These are phyloP conservation scores for Carallia brachiata DNA, from an alignment of 345 rosid species.

Conservation along the genomic window DNA sequence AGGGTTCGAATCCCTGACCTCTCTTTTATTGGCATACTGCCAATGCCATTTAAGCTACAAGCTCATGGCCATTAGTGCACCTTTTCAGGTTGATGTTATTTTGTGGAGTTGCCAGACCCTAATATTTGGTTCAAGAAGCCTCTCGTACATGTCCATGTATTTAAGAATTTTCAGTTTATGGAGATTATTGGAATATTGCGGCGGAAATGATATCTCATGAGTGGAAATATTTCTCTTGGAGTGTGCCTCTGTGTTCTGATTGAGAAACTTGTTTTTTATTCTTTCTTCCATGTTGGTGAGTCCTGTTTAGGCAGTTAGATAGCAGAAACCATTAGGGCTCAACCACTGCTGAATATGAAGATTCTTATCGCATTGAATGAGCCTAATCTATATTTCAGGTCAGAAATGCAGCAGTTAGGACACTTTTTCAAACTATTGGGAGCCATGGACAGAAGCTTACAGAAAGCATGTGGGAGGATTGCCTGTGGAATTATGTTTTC, in stretches of 20 bases:
- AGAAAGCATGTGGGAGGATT: constrained; percentile 94
- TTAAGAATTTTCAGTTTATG: neutral
- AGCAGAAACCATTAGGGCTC: no score
- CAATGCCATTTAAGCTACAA: no score
- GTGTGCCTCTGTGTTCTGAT: neutral
- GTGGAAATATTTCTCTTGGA: neutral
- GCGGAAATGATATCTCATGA: neutral
- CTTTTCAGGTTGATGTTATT: neutral
- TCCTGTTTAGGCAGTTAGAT: no score
- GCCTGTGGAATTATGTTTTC: constrained; percentile 94
- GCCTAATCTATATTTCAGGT: constrained; percentile 47
- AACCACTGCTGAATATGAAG: no score
- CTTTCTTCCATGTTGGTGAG: no score
- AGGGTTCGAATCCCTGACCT: no score
- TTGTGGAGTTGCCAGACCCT: neutral
- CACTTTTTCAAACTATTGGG: constrained; percentile 89
- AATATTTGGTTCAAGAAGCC: neutral
- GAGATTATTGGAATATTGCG: neutral
- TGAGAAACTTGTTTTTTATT: no score
- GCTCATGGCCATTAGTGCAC: neutral
- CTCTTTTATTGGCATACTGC: no score
- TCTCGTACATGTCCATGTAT: neutral
- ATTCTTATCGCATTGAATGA: constrained; percentile 5
- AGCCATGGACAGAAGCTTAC: constrained; percentile 94
- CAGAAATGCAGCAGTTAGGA: constrained; percentile 93